Evolutionary conservation across 2,329 filamentous ascomycete species (phyloP).

Genomic region (Podosphaera aphanis): DNA sequence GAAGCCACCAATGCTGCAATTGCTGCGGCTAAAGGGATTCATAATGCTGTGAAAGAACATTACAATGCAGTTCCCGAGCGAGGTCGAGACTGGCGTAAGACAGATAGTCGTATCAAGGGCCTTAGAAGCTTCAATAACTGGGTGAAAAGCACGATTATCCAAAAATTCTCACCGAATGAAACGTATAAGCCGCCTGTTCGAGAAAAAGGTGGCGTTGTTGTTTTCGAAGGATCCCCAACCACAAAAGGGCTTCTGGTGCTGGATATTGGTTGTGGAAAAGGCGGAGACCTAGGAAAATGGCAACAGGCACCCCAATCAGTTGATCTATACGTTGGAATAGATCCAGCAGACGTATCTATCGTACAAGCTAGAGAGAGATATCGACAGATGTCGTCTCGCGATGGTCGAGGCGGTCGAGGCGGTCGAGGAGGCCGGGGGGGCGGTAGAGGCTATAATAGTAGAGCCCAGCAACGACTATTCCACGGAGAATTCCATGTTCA

Average conservation of each 20-base stretch:
- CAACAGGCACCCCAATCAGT: conserved; percentile 76
- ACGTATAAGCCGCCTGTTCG: conserved; percentile 40
- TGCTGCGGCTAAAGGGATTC: conserved; percentile 29
- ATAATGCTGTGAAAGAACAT: conserved; percentile 75
- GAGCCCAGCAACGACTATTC: conserved; percentile 37
- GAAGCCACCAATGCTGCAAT: conserved; percentile 11
- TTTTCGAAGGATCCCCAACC: conserved; percentile 13
- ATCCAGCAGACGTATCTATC: conserved; percentile 81
- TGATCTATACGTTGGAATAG: conserved; percentile 81
- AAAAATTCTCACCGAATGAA: conserved; percentile 77
- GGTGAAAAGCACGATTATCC: conserved; percentile 93
- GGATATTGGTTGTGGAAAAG: conserved; percentile 91
- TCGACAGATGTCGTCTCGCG: conserved; percentile 40
- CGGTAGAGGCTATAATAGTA: conserved; percentile 23
- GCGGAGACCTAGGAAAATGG: conserved; percentile 89
- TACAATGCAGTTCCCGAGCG: conserved; percentile 92
- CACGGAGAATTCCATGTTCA: conserved; percentile 75
- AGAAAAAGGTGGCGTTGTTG: conserved; percentile 21
- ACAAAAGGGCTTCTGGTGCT: conserved; percentile 50
- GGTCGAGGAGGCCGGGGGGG: conserved; percentile 29
- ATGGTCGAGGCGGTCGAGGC: conserved; percentile 21
- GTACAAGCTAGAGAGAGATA: conserved; percentile 76
- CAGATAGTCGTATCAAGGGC: conserved; percentile 85
- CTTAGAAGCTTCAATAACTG: conserved; percentile 93
- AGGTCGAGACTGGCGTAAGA: conserved; percentile 82